Conservation (phyloP, 2,329 filamentous ascomycete species). For the Canariomyces notabilis region DNA sequence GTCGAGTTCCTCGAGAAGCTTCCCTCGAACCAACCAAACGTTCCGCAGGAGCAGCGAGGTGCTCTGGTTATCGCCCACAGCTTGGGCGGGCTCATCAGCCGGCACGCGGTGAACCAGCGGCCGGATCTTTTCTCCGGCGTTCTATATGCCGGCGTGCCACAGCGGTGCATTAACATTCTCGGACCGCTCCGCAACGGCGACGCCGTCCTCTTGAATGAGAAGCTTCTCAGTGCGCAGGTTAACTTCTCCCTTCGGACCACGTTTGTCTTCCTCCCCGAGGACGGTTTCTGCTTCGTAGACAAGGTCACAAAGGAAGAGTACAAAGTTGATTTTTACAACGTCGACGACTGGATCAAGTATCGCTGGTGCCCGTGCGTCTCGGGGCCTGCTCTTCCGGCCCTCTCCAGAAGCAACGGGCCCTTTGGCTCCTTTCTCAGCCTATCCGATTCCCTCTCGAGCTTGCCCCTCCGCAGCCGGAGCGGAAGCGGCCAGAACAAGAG, state of each 20-base stretch:
- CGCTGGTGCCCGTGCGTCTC: conserved; percentile 71
- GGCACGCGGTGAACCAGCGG: conserved; percentile 78
- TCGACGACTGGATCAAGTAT: conserved; percentile 73
- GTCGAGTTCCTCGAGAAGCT: conserved; percentile 67
- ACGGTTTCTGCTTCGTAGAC: conserved; percentile 84
- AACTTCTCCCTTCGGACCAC: conserved; percentile 88
- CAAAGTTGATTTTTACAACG: conserved; percentile 76
- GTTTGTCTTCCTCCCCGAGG: conserved; percentile 78
- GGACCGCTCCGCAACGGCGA: conserved; percentile 90
- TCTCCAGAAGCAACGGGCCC: conserved; percentile 37
- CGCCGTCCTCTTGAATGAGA: conserved; percentile 81
- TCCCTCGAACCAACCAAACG: conserved; percentile 63
- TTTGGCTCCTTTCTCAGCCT: conserved; percentile 45
- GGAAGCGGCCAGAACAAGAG: conserved; percentile 40
- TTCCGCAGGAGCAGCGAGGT: conserved; percentile 53
- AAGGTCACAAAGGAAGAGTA: conserved; percentile 75
- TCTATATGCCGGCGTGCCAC: conserved; percentile 77
- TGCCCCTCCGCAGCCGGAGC: conserved; percentile 40
- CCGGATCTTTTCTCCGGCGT: conserved; percentile 85
- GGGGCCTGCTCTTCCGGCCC: conserved; percentile 57
- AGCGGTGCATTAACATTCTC: conserved; percentile 85
- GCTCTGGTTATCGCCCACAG: conserved; percentile 82
- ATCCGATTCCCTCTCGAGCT: conserved; percentile 38
- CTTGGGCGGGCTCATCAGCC: conserved; percentile 79
- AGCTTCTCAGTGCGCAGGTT: conserved; percentile 84